These are phyloP conservation scores for Ceratonia siliqua DNA, from an alignment of 306 rosid genomes.

Conservation along the genomic window DNA sequence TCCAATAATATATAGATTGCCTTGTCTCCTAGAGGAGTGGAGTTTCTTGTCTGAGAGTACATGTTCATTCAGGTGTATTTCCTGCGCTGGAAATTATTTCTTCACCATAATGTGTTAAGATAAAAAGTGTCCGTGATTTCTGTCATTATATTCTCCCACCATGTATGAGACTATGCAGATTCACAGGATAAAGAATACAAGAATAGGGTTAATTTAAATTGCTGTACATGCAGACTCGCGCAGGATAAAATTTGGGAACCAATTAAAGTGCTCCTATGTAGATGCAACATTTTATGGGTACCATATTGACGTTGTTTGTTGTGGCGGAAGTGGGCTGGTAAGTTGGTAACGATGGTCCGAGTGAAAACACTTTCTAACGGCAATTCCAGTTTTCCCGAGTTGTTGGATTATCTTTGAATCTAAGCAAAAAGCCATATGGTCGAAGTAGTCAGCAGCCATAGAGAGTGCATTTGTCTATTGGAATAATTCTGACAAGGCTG, in stretches of 20 bases:
- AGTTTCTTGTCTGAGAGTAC: background rate
- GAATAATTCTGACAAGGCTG: no score
- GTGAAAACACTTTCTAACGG: no score
- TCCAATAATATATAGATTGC: background rate
- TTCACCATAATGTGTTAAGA: background rate
- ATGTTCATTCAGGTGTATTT: background rate
- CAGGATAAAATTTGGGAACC: no score
- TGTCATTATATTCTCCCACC: background rate
- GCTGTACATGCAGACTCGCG: no score
- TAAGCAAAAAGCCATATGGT: background rate
- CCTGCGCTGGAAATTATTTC: background rate
- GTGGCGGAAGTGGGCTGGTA: background rate
- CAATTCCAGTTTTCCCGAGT: background rate
- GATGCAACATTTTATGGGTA: background rate
- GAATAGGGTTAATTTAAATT: no score
- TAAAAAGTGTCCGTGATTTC: background rate
- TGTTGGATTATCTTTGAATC: background rate
- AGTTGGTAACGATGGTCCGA: no score
- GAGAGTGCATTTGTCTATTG: no score
- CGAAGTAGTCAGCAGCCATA: background rate
- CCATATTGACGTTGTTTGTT: background rate
- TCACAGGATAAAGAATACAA: no score
- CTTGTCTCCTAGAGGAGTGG: background rate
- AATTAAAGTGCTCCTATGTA: no score
- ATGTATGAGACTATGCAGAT: background rate